These are phyloP conservation scores for Phialophora expanda DNA, from an alignment of 2,329 filamentous ascomycete species.

Conservation along the genomic window DNA sequence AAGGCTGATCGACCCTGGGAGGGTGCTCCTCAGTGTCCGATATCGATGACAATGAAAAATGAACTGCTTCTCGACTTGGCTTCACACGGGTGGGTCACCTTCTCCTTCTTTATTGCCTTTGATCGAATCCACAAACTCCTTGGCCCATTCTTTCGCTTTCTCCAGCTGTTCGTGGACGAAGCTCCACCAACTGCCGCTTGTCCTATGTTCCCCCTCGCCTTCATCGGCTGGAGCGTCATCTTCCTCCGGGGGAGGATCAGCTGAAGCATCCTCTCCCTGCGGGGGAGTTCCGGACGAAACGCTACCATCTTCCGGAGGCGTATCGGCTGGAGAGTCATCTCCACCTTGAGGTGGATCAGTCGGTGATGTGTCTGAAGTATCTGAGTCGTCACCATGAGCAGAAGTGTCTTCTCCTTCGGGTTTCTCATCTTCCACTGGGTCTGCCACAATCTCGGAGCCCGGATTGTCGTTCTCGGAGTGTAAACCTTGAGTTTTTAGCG, in stretches of 20 bases:
- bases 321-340: neutral
- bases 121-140: conserved; percentile 37
- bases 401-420: neutral
- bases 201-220: conserved; percentile 8
- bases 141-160: conserved; percentile 40
- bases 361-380: neutral
- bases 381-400: neutral
- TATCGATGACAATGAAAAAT: neutral
- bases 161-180: conserved; percentile 38
- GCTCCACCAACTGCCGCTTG: conserved; percentile 37
- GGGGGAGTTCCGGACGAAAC: neutral
- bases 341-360: neutral
- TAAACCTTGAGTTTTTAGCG: conserved; percentile 51
- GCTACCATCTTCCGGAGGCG: conserved; percentile 6
- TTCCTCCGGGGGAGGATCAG: neutral
- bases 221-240: conserved; percentile 8
- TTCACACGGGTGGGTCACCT: conserved; percentile 29
- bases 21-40: neutral
- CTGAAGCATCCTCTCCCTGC: neutral
- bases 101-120: conserved; percentile 36
- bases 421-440: conserved; percentile 26
- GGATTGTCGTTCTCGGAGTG: conserved; percentile 51
- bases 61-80: neutral
- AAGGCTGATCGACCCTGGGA: neutral
- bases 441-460: conserved; percentile 26